Percentiles rank a stretch among this genome's conserved stretches.
These are phyloP conservation scores for Botrytis porri DNA, from an alignment of 2,329 filamentous ascomycete species.

Conservation along the genomic window DNA sequence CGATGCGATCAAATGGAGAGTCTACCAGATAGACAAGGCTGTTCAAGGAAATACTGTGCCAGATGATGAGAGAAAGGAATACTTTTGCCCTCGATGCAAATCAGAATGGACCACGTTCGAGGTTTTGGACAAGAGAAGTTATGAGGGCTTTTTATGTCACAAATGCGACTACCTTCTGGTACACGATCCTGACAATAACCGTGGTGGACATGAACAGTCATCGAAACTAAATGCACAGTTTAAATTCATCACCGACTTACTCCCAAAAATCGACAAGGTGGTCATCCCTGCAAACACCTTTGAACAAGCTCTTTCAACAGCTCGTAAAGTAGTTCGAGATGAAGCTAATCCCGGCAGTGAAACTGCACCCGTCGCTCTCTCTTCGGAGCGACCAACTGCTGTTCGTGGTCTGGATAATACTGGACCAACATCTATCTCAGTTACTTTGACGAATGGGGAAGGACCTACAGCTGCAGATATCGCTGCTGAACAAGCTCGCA, in stretches of 20 bases:
- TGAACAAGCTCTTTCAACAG: constrained; percentile 62
- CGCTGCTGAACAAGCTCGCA: constrained; percentile 60
- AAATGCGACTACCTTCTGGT: constrained; percentile 66
- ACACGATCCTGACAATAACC: constrained; percentile 63
- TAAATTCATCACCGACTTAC: constrained; percentile 71
- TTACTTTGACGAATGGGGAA: constrained; percentile 64
- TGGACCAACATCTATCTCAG: constrained; percentile 65
- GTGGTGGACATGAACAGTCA: constrained; percentile 69
- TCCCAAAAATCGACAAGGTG: constrained; percentile 73
- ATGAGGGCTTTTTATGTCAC: constrained; percentile 76
- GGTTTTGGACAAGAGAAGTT: constrained; percentile 69
- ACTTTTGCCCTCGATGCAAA: constrained; percentile 76
- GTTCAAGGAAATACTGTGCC: constrained; percentile 82
- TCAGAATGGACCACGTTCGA: constrained; percentile 88
- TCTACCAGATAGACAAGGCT: constrained; percentile 82
- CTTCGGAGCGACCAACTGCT: constrained; percentile 57
- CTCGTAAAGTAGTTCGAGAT: constrained; percentile 63
- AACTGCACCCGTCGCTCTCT: constrained; percentile 55
- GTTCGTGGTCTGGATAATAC: constrained; percentile 67
- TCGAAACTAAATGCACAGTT: constrained; percentile 76
- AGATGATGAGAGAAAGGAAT: constrained; percentile 85
- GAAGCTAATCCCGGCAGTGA: constrained; percentile 62
- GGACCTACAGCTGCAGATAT: constrained; percentile 66
- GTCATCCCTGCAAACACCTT: constrained; percentile 73
- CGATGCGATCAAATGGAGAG: constrained; percentile 92